These are phyloP conservation scores for Juglanconis oblonga DNA, from an alignment of 2,329 filamentous ascomycete genomes.

Conservation along the genomic window DNA sequence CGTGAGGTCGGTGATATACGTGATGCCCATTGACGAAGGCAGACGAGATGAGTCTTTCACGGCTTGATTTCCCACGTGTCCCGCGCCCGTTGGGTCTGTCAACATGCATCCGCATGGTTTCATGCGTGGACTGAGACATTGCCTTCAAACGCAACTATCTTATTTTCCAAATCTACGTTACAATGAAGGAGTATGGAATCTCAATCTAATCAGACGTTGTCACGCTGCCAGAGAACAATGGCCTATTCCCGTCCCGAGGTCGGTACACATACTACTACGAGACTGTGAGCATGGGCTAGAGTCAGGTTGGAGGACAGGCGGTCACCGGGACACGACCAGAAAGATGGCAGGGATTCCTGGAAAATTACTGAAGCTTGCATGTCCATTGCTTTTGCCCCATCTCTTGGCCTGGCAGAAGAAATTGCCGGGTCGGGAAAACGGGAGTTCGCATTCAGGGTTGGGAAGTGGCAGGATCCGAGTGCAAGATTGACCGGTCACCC, in stretches of 20 bases:
- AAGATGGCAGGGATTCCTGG: background rate
- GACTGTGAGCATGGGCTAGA: no score
- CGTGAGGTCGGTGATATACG: background rate
- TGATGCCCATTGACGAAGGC: no score
- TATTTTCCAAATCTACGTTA: background rate
- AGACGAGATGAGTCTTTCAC: background rate
- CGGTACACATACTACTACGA: no score
- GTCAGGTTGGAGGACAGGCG: no score
- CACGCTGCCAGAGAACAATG: no score
- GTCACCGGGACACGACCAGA: no score
- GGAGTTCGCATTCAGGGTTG: background rate
- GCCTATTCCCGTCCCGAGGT: no score
- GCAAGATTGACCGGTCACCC: background rate
- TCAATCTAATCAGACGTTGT: no score
- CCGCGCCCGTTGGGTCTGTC: constrained; percentile 13
- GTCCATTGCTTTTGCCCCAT: background rate
- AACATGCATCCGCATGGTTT: constrained; percentile 2
- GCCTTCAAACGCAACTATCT: background rate
- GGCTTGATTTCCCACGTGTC: constrained; percentile 15
- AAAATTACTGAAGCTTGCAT: background rate
- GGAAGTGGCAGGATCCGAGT: background rate
- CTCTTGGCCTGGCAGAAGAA: background rate
- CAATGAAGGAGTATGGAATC: no score
- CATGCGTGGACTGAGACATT: constrained; percentile 16
- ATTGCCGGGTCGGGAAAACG: constrained; percentile 1